Evolutionary conservation across 2,329 filamentous ascomycete genomes (phyloP), one percentile per base, ranked within the genome.

Genomic region (Cucurbitaria berberidis): DNA sequence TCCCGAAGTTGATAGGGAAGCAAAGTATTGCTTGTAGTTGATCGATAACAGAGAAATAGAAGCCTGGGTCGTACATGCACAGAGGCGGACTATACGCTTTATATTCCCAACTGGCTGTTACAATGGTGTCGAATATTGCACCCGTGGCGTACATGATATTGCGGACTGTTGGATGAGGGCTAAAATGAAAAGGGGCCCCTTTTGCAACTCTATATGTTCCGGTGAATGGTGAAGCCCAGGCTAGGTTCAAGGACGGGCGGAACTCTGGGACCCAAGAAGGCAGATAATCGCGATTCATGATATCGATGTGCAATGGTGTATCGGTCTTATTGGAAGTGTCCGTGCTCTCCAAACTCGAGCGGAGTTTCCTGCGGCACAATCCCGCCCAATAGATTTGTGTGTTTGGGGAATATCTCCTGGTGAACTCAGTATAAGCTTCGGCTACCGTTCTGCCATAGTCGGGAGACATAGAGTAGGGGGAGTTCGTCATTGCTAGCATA

Each of bases 221-320:
- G 15, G 21, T 24, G n/a, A 45, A 40, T n/a, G 41, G 22, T 2
- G 40, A 16, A 11, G 16, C 48, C 41, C 48, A 45, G 9, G 32
- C 40, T 18, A 44, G 40, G 24, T 51, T 51, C 32, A 24, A 30
- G 10, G 5, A 19, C 6, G 41, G 48, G 8, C 48, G 48, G 5
- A 39, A 51, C 18, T 51, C 48, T 8, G 48, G 48, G 3, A 45
- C 48, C 48, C 48, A 51, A 15, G 47, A 44, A 45, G 48, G 48
- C 5, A 51, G 24, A n/a, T 51, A 51, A 26, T 51, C 40, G 22
- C 48, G 40, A 34, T 26, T 16, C 22, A 29, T 39, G 32, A 51
- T 16, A 21, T 51, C 32, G 19, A 50, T 19, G n/a, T n/a, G n/a
- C 15, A 10, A 1, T 29, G 21, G 41, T 15, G 30, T 3, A 27